Evolutionary conservation across 2,329 filamentous ascomycete species (phyloP).

Genomic region (Epichloe gansuensis): DNA sequence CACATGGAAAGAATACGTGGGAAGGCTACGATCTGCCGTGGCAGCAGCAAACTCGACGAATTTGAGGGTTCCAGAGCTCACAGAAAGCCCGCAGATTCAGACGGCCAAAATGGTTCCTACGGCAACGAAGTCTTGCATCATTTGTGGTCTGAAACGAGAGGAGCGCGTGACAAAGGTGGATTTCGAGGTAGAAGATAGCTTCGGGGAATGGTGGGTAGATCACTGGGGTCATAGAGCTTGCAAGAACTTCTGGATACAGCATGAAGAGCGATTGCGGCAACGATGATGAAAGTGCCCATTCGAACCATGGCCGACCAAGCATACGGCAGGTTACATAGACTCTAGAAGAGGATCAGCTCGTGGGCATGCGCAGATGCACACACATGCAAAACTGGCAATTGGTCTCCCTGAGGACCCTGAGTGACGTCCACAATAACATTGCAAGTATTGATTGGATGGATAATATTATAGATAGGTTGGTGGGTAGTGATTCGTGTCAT

Average conservation of each 20-base stretch:
- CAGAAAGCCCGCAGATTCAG: constrained; percentile 54
- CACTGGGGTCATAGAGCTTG: constrained; percentile 75
- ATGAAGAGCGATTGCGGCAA: constrained; percentile 57
- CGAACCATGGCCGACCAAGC: too few relatives aligned
- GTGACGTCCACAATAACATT: too few relatives aligned
- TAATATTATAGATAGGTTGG: too few relatives aligned
- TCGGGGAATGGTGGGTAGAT: constrained; percentile 94
- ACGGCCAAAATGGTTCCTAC: constrained; percentile 61
- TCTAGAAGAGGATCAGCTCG: too few relatives aligned
- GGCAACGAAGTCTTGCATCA: constrained; percentile 61
- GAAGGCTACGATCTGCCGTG: constrained; percentile 61
- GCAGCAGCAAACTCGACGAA: constrained; percentile 46
- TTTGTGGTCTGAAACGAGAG: constrained; percentile 81
- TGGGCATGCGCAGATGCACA: too few relatives aligned
- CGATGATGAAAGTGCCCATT: constrained; percentile 31
- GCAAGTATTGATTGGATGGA: too few relatives aligned
- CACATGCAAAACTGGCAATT: too few relatives aligned
- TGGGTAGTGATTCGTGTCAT: too few relatives aligned
- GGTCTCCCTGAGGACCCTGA: too few relatives aligned
- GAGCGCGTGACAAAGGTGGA: constrained; percentile 71
- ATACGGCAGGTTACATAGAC: too few relatives aligned
- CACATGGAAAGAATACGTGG: constrained; percentile 64
- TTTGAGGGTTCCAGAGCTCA: constrained; percentile 56
- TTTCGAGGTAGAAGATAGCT: constrained; percentile 69
- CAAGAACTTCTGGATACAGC: constrained; percentile 71